Base-by-base conservation (phyloP, 1,284 basidiomycete species). In the Malassezia sp. region DNA sequence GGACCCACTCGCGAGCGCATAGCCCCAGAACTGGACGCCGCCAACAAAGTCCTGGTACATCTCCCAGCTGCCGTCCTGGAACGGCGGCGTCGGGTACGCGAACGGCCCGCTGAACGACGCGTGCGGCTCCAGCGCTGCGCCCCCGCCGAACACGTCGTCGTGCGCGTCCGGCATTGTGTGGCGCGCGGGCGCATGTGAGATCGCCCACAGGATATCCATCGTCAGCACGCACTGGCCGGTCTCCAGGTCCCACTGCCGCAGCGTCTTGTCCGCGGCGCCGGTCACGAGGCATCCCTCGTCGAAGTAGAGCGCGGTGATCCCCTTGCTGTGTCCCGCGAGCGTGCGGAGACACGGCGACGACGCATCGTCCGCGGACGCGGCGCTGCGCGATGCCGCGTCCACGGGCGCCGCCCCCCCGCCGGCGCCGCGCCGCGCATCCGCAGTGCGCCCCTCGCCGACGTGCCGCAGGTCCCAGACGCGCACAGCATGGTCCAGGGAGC, bases 141-240 rank as follows among this genome's bases (percentile, higher is more conserved):
- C 15, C n/a, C n/a, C 9, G 11, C 18, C 37, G 15, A 15, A 18
- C 18, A 10, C 15, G 9, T 20, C 15, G 5, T 17, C 20, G 28
- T 28, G 38, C 30, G 10, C 14, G 29, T 40, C 38, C 18, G 31
- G 7, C 32, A 23, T 29, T 7, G 18, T 28, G 30, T 31, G 26
- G 5, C 15, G 10, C 21, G 38, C 18, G 26, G 31, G 77, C 2
- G 88, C 82, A 73, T 97, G 91, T 14, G 87, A 87, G 60, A 97
- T 95, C 3, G 91, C 91, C 93, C 93, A 99, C 15, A 99, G 79
- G 52, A 99, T 93, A 73, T 99, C 93, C 93, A 99, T 99, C 10
- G 91, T 93, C 75, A 95, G 82, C 39, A 97, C 83, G 71, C 91
- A 96, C 45, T 97, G 91, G 4, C 91, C 91, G 0, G 91, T 96